These are phyloP conservation scores for Candida germanica DNA, from an alignment of 805 yeast species.

Conservation along the genomic window DNA sequence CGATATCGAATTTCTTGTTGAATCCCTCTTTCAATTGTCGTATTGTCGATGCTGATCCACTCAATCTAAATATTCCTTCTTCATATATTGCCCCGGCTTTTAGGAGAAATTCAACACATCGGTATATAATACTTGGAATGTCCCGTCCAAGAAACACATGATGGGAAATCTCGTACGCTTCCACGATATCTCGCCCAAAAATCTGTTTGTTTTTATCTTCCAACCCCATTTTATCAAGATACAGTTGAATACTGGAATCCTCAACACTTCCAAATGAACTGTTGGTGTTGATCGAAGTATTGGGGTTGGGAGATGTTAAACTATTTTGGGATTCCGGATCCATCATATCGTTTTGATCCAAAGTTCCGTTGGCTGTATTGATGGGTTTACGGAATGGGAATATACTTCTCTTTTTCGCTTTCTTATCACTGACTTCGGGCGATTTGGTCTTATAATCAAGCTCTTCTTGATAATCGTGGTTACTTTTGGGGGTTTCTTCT, in stretches of 20 bases:
- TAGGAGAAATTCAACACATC: slow-evolving; percentile 69
- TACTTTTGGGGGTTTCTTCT: slow-evolving; percentile 8
- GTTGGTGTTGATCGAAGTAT: slow-evolving; percentile 3
- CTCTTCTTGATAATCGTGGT: slow-evolving; percentile 15
- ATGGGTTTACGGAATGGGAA: slow-evolving; percentile 57
- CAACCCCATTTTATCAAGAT: slow-evolving; percentile 34
- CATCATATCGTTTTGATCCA: slow-evolving; percentile 5
- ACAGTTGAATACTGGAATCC: slow-evolving; percentile 23
- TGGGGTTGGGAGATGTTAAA: slow-evolving; percentile 4
- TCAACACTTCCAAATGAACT: slow-evolving; percentile 2
- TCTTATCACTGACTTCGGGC: slow-evolving; percentile 24
- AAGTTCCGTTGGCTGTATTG: slow-evolving; percentile 3
- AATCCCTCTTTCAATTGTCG: slow-evolving; percentile 65
- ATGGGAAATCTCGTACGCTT: slow-evolving; percentile 51
- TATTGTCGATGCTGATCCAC: slow-evolving; percentile 82
- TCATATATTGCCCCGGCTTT: slow-evolving; percentile 71
- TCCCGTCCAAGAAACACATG: slow-evolving; percentile 41
- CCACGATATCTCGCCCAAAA: slow-evolving; percentile 63
- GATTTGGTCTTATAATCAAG: slow-evolving; percentile 10
- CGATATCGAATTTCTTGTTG: slow-evolving; percentile 66
- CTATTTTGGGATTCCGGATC: slow-evolving; percentile 4
- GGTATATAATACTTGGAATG: slow-evolving; percentile 72
- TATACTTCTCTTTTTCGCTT: slow-evolving; percentile 52
- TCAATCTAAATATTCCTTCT: slow-evolving; percentile 87
- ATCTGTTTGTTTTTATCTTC: slow-evolving; percentile 40